Evolutionary conservation across 139 green algal species (phyloP), one percentile per base, ranked within the genome.

Genomic region (Raphidocelis subcapitata): DNA sequence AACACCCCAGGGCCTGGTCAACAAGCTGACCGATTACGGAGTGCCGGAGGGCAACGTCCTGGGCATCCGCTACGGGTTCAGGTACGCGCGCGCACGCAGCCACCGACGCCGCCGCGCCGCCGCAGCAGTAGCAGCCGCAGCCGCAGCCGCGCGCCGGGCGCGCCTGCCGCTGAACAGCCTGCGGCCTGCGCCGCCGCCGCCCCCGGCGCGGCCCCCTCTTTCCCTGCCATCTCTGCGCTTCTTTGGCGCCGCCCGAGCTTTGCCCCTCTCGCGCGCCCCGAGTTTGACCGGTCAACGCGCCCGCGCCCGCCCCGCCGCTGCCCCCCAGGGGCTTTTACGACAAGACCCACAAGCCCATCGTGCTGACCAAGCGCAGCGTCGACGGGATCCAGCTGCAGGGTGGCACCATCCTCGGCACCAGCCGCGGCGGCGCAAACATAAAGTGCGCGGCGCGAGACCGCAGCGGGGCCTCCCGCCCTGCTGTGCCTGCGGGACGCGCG

Each of bases 391-490:
- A 99, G 73, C 83, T 97, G 77, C 86, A 95, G 73, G 96, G 96
- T 3, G 96, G 96, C 20, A 98, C 95, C 65, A 94, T 99, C 56
- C 84, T 99, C 52, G 96, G 96, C 62, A 99, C 94, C 28, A 94
- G 85, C 12, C 83, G 96, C 1, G 96, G 95, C 1, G 95, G 94
- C 2, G 88, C 93, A 20, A 94, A 98, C 84, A 90, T 97, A 63
- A 85, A 84, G 81, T 92, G 71, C 65, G 74, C 59, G 26, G 36
- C n/a, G n/a, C n/a, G n/a, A n/a, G n/a, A n/a, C n/a, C n/a, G n/a
- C n/a, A n/a, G n/a, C n/a, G n/a, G n/a, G n/a, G n/a, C n/a, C n/a
- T n/a, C n/a, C n/a, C n/a, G n/a, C n/a, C n/a, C n/a, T n/a, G n/a
- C n/a, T n/a, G n/a, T n/a, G n/a, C n/a, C n/a, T n/a, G n/a, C n/a